Percentiles rank a stretch among this genome's conserved stretches.
phyloP scores from a whole-genome alignment of 768 basidiomycete species.

The Lactifluus subvellereus region DNA sequence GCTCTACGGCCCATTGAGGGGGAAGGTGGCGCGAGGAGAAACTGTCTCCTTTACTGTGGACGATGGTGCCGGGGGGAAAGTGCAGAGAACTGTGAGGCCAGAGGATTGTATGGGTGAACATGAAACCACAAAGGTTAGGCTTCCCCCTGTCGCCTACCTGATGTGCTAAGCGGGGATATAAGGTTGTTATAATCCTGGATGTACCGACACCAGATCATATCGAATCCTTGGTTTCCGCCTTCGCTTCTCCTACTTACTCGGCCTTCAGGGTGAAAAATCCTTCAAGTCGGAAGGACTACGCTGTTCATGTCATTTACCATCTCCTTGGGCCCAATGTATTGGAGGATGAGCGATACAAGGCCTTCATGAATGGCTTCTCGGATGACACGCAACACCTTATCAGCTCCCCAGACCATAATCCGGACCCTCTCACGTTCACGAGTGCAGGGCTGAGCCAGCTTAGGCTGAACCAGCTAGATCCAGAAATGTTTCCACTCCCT shows the following conservation, averaged over 20 bases:
- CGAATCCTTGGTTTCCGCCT: conserved; percentile 43
- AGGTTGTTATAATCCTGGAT: conserved; percentile 68
- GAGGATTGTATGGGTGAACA: conserved; percentile 56
- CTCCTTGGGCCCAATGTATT: conserved; percentile 65
- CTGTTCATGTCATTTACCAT: conserved; percentile 58
- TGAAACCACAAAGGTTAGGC: conserved; percentile 43
- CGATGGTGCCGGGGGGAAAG: conserved; percentile 37
- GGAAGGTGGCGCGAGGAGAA: conserved; percentile 57
- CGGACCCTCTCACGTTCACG: conserved; percentile 69
- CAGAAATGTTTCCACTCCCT: conserved; percentile 66
- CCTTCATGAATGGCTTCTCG: conserved; percentile 68
- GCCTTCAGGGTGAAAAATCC: conserved; percentile 42
- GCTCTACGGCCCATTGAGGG: conserved; percentile 58
- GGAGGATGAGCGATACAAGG: conserved; percentile 59
- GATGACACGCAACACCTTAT: conserved; percentile 66
- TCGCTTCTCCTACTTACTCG: conserved; percentile 42
- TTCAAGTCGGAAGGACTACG: conserved; percentile 38
- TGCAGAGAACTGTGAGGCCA: conserved; percentile 47
- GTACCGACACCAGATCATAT: conserved; percentile 59
- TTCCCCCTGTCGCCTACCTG: neutral
- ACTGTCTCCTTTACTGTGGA: conserved; percentile 50
- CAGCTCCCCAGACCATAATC: conserved; percentile 53
- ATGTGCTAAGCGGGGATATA: neutral
- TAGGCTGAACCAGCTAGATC: conserved; percentile 64
- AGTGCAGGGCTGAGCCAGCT: conserved; percentile 68